phyloP scores from a whole-genome alignment of 2,329 filamentous ascomycete genomes.

The Sporothrix dimorphospora region DNA sequence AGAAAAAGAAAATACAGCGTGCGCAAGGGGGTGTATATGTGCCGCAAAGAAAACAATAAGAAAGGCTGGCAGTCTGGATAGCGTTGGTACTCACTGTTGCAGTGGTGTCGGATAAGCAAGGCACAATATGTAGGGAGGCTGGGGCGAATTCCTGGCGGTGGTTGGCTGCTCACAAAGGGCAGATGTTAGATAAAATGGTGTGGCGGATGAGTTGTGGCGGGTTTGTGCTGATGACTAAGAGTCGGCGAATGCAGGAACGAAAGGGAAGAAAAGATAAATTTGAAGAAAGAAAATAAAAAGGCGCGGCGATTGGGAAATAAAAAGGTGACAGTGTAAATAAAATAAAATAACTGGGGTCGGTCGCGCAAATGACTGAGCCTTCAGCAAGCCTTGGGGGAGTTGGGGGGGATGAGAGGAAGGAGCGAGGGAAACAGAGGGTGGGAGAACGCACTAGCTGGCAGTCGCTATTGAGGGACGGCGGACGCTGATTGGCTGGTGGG shows the following conservation, averaged over 20 bases:
- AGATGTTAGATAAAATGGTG: not conserved
- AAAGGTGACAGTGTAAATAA: slow-evolving; percentile 27
- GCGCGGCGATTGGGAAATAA: slow-evolving; percentile 26
- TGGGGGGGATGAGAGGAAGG: not conserved
- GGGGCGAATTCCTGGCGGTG: slow-evolving; percentile 29
- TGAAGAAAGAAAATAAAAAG: slow-evolving; percentile 18
- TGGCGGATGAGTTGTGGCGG: slow-evolving; percentile 30
- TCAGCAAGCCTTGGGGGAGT: not conserved
- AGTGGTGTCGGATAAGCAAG: not conserved
- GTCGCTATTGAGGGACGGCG: not conserved
- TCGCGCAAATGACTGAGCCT: not conserved
- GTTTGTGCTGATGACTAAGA: slow-evolving; percentile 18
- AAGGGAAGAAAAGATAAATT: slow-evolving; percentile 33
- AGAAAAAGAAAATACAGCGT: slow-evolving; percentile 3
- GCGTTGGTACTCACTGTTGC: not conserved
- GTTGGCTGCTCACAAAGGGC: slow-evolving; percentile 13
- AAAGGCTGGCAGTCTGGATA: slow-evolving; percentile 7
- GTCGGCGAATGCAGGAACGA: slow-evolving; percentile 7
- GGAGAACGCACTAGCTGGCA: slow-evolving; percentile 27
- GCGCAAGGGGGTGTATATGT: slow-evolving; percentile 16
- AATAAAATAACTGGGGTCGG: not conserved
- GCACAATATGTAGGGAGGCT: slow-evolving; percentile 19
- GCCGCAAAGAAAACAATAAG: slow-evolving; percentile 3
- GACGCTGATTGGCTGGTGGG: slow-evolving; percentile 32
- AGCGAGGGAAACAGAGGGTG: not conserved